Percentiles rank a stretch among this genome's conserved stretches.
Conservation (phyloP, 164 flowering plant genomes). For the Cinnamomum micranthum region DNA sequence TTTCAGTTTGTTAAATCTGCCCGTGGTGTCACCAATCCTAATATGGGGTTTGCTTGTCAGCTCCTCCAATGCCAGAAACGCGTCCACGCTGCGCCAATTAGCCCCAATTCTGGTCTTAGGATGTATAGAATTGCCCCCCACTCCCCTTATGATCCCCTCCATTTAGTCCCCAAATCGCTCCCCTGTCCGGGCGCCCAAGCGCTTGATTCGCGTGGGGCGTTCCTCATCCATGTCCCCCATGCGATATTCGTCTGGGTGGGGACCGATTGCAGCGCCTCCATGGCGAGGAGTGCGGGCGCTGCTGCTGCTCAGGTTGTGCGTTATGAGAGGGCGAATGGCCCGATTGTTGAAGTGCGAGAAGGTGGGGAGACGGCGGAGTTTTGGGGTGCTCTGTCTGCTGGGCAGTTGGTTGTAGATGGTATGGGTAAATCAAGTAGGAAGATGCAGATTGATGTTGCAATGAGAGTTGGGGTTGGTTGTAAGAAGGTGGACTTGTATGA, state of each 20-base stretch:
- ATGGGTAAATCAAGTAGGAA: conserved; percentile 7
- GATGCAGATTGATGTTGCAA: conserved; percentile 5
- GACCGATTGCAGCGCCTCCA: conserved; percentile 35
- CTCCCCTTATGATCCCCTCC: conserved; percentile 76
- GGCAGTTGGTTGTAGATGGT: conserved; percentile 22
- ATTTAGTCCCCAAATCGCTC: conserved; percentile 69
- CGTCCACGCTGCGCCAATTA: conserved; percentile 58
- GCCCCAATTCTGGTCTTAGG: conserved; percentile 57
- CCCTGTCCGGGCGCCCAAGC: conserved; percentile 29
- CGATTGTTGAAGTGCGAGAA: conserved; percentile 39
- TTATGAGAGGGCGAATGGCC: conserved; percentile 63
- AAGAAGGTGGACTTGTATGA: conserved; percentile 53
- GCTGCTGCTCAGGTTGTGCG: conserved; percentile 70
- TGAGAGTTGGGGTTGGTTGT: conserved; percentile 21
- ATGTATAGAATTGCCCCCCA: conserved; percentile 81
- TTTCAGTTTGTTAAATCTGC: conserved; percentile 75
- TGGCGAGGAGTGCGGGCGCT: conserved; percentile 46
- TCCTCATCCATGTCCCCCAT: conserved; percentile 61
- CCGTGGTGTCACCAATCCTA: conserved; percentile 69
- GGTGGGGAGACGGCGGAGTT: conserved; percentile 59
- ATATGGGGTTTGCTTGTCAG: conserved; percentile 84
- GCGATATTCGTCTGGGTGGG: conserved; percentile 72
- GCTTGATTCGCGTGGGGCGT: conserved; percentile 84
- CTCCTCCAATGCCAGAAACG: conserved; percentile 76
- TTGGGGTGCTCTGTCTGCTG: conserved; percentile 52